Percentiles rank a stretch among this genome's conserved stretches.
These are phyloP conservation scores for Hypoxylon perforatum DNA, from an alignment of 495 filamentous ascomycete genomes.

Conservation along the genomic window DNA sequence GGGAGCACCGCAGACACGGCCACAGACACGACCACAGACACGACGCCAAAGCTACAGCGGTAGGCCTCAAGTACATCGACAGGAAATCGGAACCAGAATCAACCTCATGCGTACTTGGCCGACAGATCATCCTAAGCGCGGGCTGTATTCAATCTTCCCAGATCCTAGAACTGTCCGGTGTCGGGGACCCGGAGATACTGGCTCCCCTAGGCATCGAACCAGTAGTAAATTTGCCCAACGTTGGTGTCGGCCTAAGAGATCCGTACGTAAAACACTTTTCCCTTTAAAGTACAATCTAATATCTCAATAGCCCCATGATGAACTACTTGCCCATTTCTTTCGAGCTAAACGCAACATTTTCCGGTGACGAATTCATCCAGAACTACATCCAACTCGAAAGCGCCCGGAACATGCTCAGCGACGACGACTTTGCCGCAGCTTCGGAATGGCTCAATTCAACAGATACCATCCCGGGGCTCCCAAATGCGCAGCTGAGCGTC, in stretches of 20 bases:
- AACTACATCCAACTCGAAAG: constrained; percentile 8
- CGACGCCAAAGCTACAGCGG: background rate
- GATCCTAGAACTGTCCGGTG: constrained; percentile 13
- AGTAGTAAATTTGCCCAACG: constrained; percentile 3
- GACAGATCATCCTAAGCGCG: constrained; percentile 10
- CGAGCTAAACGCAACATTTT: background rate
- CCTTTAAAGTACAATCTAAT: background rate
- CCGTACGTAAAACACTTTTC: background rate
- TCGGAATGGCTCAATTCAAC: constrained; percentile 2
- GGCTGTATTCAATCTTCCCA: constrained; percentile 18
- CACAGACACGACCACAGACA: no score
- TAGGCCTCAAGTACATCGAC: constrained; percentile 1
- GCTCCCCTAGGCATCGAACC: background rate
- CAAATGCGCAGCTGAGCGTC: background rate
- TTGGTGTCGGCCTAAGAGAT: constrained; percentile 12
- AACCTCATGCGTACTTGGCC: background rate
- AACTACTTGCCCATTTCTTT: constrained; percentile 5
- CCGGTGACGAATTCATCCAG: constrained; percentile 3
- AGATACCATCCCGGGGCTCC: constrained; percentile 1
- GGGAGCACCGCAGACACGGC: no score
- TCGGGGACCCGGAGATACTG: constrained; percentile 11
- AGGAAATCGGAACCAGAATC: background rate
- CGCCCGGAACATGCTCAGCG: constrained; percentile 1
- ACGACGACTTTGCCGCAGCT: background rate
- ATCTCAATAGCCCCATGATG: background rate